Percentiles rank a stretch among this genome's conserved stretches.
Evolutionary conservation across 2,329 filamentous ascomycete genomes (phyloP).

Genomic region (Rhinocladiella mackenziei): DNA sequence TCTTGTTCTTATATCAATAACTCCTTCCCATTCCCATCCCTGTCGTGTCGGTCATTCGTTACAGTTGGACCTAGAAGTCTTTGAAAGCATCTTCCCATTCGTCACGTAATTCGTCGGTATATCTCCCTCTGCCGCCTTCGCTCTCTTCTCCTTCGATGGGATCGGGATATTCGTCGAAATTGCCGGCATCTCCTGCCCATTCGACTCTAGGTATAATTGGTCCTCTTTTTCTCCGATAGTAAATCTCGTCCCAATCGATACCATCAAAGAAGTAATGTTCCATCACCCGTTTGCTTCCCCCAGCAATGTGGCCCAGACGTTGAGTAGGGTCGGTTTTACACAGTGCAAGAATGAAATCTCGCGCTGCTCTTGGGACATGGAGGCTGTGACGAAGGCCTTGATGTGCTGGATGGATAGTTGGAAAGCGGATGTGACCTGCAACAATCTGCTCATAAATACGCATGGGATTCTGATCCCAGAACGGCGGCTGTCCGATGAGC

Average conservation of each 20-base stretch:
- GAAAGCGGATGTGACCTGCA: slow-evolving; percentile 59
- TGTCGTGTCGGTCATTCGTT: neutral
- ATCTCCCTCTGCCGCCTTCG: slow-evolving; percentile 41
- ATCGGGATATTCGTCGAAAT: slow-evolving; percentile 63
- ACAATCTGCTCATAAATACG: slow-evolving; percentile 67
- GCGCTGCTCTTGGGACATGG: slow-evolving; percentile 43
- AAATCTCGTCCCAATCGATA: slow-evolving; percentile 61
- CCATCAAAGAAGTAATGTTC: slow-evolving; percentile 59
- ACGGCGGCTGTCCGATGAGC: slow-evolving; percentile 62
- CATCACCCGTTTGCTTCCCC: slow-evolving; percentile 57
- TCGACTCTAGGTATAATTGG: slow-evolving; percentile 60
- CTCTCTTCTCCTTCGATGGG: slow-evolving; percentile 50
- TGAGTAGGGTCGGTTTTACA: slow-evolving; percentile 62
- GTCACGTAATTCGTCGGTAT: slow-evolving; percentile 57
- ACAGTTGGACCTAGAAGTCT: slow-evolving; percentile 50
- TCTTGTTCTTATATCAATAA: neutral
- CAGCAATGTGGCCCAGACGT: slow-evolving; percentile 59
- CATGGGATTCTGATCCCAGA: slow-evolving; percentile 67
- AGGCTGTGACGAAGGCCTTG: slow-evolving; percentile 25
- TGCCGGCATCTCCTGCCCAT: slow-evolving; percentile 58
- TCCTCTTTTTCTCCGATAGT: slow-evolving; percentile 56
- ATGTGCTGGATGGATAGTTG: slow-evolving; percentile 52
- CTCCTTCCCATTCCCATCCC: neutral
- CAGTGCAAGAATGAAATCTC: slow-evolving; percentile 58
- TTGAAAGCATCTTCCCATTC: slow-evolving; percentile 59